Base-by-base conservation (phyloP, 2,329 filamentous ascomycete genomes). In the Ophiostoma tasmaniense region DNA sequence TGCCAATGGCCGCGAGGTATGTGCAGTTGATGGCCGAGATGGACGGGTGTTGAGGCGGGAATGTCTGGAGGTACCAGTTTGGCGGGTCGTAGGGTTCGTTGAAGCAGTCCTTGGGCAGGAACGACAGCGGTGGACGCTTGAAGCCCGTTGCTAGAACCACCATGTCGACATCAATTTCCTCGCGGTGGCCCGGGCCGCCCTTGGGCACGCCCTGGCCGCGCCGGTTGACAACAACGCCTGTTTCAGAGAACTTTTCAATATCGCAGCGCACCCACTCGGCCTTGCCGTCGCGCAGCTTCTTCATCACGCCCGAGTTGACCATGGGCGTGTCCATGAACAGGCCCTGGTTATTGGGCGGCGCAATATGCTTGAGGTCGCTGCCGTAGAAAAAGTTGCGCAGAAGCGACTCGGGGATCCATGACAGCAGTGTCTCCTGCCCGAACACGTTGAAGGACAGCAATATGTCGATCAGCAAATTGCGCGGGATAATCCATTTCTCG, bases 11-110 rank as follows among this genome's bases (percentile, higher is more conserved):
- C 68, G 90, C 87, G 69, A 93, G 81, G 73, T 93, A 96, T 0
- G 91, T 95, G 81, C 80, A 85, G 78, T 96, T 96, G 79, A 92
- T 93, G 72, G 89, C 89, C 72, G 89, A 92, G 65, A 96, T 83
- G 42, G 87, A 89, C 0, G 89, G 86, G 73, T 93, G 89, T 3
- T 81, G 78, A 0, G 92, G 90, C 4, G 92, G 92, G 78, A 96
- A 96, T 0, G 90, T 90, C 77, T 96, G 92, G 0, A 96, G 84
- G 73, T 95, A 96, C 92, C 92, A 96, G 76, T 92, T 93, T 0
- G 92, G 92, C 0, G 92, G 90, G 0, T 82, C 80, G 73, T 95
- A 96, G 0, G 90, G 89, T 71, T 90, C 85, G 11, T 85, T 76
- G 76, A 95, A 95, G 74, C 85, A 88, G 67, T 92, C 86, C 0